phyloP scores from a whole-genome alignment of 2,329 filamentous ascomycete genomes.

The Diplodia seriata region DNA sequence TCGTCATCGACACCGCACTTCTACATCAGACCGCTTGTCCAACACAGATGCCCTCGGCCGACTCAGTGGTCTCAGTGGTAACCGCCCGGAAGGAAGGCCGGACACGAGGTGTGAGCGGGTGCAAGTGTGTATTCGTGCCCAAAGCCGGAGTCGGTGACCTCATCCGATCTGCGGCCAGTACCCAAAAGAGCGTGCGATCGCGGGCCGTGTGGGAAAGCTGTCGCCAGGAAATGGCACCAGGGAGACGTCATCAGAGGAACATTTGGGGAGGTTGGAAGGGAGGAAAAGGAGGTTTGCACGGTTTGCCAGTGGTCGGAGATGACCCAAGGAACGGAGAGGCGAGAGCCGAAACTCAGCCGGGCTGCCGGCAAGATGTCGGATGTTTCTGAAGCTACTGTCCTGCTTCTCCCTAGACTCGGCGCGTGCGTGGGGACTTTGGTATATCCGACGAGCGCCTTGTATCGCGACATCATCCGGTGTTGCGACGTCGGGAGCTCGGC shows the following conservation, averaged over 20 bases:
- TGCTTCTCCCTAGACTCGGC: background rate
- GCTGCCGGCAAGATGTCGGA: no score
- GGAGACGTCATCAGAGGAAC: background rate
- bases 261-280: background rate
- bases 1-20: background rate
- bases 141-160: conserved; percentile 2
- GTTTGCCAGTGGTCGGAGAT: conserved; percentile 6
- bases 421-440: background rate
- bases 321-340: no score
- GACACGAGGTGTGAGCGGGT: no score
- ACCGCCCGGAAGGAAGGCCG: no score
- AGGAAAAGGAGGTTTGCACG: conserved; percentile 2
- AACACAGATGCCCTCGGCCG: background rate
- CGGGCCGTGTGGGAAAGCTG: background rate
- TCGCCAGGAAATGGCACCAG: background rate
- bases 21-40: background rate
- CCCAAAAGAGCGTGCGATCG: background rate
- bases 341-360: background rate
- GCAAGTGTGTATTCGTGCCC: background rate
- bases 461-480: background rate
- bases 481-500: background rate
- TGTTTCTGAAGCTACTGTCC: background rate
- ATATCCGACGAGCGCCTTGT: background rate
- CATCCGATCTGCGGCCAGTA: background rate
- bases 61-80: background rate